Evolutionary conservation across 805 yeast species (phyloP).

Genomic region (Nakazawaea sp.): DNA sequence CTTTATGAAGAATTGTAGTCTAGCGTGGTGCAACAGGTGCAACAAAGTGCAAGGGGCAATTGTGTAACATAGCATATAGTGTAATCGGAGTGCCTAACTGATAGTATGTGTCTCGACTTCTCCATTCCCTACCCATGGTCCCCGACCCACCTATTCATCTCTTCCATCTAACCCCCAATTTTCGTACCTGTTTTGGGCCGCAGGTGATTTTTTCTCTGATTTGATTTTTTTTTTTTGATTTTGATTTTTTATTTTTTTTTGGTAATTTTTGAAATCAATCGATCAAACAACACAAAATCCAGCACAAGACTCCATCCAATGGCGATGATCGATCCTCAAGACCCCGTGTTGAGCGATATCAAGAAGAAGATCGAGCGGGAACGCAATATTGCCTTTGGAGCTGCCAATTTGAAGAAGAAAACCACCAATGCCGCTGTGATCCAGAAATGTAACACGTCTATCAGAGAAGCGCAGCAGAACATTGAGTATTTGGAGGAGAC

Average conservation of each 20-base stretch:
- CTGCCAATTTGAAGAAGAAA: slow-evolving; percentile 69
- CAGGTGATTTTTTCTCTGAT: too few relatives aligned
- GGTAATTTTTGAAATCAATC: background rate
- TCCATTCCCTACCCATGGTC: too few relatives aligned
- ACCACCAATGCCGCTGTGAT: slow-evolving; percentile 79
- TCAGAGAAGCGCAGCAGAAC: slow-evolving; percentile 86
- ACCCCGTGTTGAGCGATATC: slow-evolving; percentile 57
- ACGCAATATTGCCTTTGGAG: slow-evolving; percentile 80
- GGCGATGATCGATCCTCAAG: slow-evolving; percentile 17
- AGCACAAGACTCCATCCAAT: too few relatives aligned
- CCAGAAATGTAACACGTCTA: slow-evolving; percentile 84
- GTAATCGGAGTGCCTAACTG: background rate
- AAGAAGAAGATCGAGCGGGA: slow-evolving; percentile 83
- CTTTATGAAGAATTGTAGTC: too few relatives aligned
- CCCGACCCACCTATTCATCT: too few relatives aligned
- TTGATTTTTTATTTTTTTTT: background rate
- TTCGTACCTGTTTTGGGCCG: too few relatives aligned
- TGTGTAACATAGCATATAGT: too few relatives aligned
- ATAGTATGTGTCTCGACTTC: too few relatives aligned
- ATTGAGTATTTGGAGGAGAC: slow-evolving; percentile 83
- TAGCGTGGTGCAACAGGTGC: too few relatives aligned
- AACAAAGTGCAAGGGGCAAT: too few relatives aligned
- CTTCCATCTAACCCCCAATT: too few relatives aligned
- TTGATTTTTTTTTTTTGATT: background rate
- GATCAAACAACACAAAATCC: background rate